A percentile compares a stretch with the other conserved stretches of the same genome.
Conservation (phyloP, 164 flowering plant species). For the Liquidambar formosana region DNA sequence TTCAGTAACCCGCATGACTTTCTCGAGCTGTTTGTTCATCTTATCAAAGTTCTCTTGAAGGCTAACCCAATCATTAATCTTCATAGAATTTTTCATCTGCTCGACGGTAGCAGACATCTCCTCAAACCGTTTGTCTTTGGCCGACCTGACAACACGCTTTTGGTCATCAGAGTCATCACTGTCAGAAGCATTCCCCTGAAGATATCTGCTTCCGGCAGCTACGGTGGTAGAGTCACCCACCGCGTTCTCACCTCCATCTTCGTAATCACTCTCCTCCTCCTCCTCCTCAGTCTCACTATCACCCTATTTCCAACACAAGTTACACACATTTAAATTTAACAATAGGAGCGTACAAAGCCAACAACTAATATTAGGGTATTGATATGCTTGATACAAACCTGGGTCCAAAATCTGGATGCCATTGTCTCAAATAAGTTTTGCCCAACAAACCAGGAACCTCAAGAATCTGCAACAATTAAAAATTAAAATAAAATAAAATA, state of each 20-base stretch:
- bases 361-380: background rate
- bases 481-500: no score
- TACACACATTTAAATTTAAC: background rate
- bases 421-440: conserved; percentile 16
- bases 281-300: conserved; percentile 60
- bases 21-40: conserved; percentile 88
- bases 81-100: conserved; percentile 92
- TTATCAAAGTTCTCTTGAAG: conserved; percentile 83
- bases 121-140: conserved; percentile 81
- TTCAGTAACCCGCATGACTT: conserved; percentile 80
- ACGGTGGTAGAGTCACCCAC: conserved; percentile 30
- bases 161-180: conserved; percentile 70
- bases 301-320: conserved; percentile 30
- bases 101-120: conserved; percentile 74
- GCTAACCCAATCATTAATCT: conserved; percentile 95
- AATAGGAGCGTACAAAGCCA: background rate
- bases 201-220: conserved; percentile 46
- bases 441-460: background rate
- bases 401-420: conserved; percentile 48
- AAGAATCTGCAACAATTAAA: no score
- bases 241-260: conserved; percentile 25
- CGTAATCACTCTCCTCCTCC: conserved; percentile 46
- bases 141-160: conserved; percentile 70
- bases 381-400: conserved; percentile 26
- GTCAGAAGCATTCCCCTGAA: conserved; percentile 45